Evolutionary conservation across 1,284 basidiomycete species (phyloP), one percentile per base, ranked within the genome.

Genomic region (Moesziomyces globuligerus): DNA sequence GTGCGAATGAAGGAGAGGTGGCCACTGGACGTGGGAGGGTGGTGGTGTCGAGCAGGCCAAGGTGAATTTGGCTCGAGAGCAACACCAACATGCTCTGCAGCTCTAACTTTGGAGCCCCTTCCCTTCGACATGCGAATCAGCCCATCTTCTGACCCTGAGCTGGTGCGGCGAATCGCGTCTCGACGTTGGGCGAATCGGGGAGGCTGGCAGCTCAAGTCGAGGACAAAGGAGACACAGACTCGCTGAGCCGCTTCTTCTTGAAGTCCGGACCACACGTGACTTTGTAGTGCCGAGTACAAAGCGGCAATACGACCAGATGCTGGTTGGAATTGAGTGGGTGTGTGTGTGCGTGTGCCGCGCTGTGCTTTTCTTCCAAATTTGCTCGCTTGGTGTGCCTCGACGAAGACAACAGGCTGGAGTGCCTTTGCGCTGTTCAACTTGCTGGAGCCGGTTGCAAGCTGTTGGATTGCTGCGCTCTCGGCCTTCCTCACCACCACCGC

Each of bases 311-410:
- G 7, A 18, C 5, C 20, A 18, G 17, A 18, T n/a, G n/a, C 21
- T 32, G 11, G n/a, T 3, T n/a, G 7, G 3, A 36, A 17, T 20
- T 32, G 26, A 44, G 24, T 41, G 43, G 29, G 23, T n/a, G 45
- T 8, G 45, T 7, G 21, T 24, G 48, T 17, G 41, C n/a, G 47
- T 24, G 32, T 36, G 17, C 26, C 20, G 34, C 4, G 28, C 20
- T 3, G 32, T 25, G 48, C 47, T 66, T 58, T 61, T 55, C 58
- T 59, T 66, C 56, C 56, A 51, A 66, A 43, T 66, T 59, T 66
- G 62, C 48, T 50, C 50, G 34, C 23, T n/a, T 34, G 32, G 15
- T 34, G 11, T 34, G 32, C 32, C n/a, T 29, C 36, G 40, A 39
- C 37, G 15, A 43, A 43, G 41, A 15, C 15, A 13, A 23, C 20